Conservation (phyloP, 2,329 filamentous ascomycete species). For the Arthrobotrys megalospora region DNA sequence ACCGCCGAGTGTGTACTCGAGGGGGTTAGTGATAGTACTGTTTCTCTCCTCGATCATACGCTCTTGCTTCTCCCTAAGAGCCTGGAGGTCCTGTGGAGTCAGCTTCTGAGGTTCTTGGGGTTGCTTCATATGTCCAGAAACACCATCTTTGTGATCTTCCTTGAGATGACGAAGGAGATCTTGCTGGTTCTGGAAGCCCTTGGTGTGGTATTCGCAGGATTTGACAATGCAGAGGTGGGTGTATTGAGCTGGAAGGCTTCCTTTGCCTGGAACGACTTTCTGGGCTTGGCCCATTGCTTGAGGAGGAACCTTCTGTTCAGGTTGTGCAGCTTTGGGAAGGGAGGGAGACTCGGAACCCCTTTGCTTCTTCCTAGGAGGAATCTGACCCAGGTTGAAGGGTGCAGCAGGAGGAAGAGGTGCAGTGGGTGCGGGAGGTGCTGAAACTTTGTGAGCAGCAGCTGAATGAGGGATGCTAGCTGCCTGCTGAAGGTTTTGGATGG, state of each 20-base stretch:
- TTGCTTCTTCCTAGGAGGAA: conserved; percentile 53
- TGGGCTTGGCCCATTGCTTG: conserved; percentile 2
- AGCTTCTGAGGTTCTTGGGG: conserved; percentile 6
- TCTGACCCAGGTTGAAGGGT: conserved; percentile 36
- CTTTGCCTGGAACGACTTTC: conserved; percentile 20
- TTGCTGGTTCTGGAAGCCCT: conserved; percentile 37
- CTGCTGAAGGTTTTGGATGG: conserved; percentile 17
- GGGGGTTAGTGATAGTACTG: conserved; percentile 47
- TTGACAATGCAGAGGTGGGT: conserved; percentile 51
- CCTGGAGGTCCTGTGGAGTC: conserved; percentile 16
- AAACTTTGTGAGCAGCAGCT: conserved; percentile 29
- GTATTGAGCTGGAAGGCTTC: conserved; percentile 37
- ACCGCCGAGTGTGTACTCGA: conserved; percentile 54
- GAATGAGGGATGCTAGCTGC: conserved; percentile 11
- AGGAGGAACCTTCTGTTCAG: conserved; percentile 20
- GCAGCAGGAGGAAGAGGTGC: conserved; percentile 44
- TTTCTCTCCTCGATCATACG: conserved; percentile 51
- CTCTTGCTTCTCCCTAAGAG: conserved; percentile 36
- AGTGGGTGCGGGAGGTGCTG: conserved; percentile 51
- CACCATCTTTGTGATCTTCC: conserved; percentile 50
- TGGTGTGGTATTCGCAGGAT: conserved; percentile 49
- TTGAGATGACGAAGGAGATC: conserved; percentile 53
- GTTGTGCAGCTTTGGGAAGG: conserved; percentile 35
- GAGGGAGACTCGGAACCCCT: conserved; percentile 49
- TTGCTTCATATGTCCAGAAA: conserved; percentile 32